Percentiles rank a stretch among this genome's conserved stretches.
These are phyloP conservation scores for Ophioceras dolichostomum DNA, from an alignment of 2,329 filamentous ascomycete genomes.

Conservation along the genomic window DNA sequence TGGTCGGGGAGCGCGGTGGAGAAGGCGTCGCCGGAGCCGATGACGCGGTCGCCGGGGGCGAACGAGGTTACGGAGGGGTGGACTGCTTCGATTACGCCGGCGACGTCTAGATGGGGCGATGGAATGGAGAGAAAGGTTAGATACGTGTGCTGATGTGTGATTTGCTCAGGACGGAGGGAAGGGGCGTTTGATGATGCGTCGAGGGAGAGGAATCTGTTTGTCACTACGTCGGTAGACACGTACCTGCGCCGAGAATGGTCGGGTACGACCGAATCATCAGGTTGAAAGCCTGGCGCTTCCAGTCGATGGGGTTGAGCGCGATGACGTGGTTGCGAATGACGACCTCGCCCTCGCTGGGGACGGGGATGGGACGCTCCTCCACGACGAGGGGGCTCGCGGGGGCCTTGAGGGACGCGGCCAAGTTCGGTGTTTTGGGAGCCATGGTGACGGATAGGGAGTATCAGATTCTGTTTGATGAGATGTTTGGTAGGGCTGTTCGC, in stretches of 20 bases:
- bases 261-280: constrained; percentile 14
- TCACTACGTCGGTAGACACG: too few species aligned
- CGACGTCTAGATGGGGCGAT: constrained; percentile 7
- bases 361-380: constrained; percentile 7
- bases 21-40: neutral
- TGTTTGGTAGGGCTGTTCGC: too few species aligned
- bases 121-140: too few species aligned
- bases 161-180: too few species aligned
- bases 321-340: constrained; percentile 10
- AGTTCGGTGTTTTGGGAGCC: constrained; percentile 1
- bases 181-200: too few species aligned
- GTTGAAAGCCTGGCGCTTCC: constrained; percentile 13
- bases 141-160: too few species aligned
- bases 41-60: constrained; percentile 11
- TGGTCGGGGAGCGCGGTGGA: constrained; percentile 7
- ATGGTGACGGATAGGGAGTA: too few species aligned
- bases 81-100: constrained; percentile 9
- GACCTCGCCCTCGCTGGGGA: constrained; percentile 5
- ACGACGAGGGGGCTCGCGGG: constrained; percentile 4
- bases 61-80: constrained; percentile 8
- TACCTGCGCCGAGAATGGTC: constrained; percentile 9
- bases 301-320: constrained; percentile 15
- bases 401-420: constrained; percentile 1
- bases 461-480: too few species aligned
- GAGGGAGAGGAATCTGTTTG: too few species aligned